Evolutionary conservation across 495 filamentous ascomycete species (phyloP).

Genomic region (Penicillium argentinense): DNA sequence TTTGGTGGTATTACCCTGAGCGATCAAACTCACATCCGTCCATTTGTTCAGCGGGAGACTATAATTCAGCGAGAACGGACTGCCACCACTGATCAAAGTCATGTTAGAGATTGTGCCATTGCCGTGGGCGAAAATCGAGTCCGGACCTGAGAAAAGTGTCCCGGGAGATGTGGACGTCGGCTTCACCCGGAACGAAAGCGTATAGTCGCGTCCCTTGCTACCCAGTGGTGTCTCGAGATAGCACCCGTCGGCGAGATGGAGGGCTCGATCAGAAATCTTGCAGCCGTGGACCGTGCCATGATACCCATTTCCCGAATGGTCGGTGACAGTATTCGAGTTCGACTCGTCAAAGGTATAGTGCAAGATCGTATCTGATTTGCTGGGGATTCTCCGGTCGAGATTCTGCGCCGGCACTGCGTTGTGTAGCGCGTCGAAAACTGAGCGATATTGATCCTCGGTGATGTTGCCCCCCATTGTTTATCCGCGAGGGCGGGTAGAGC

Average conservation of each 20-base stretch:
- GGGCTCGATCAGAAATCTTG: constrained; percentile 20
- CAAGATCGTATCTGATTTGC: constrained; percentile 39
- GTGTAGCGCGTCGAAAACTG: constrained; percentile 37
- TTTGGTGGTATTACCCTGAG: constrained; percentile 40
- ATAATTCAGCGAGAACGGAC: constrained; percentile 44
- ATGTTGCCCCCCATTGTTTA: constrained; percentile 57
- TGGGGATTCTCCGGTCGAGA: constrained; percentile 42
- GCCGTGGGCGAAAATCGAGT: constrained; percentile 44
- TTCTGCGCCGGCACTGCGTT: constrained; percentile 45
- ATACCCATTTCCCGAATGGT: constrained; percentile 48
- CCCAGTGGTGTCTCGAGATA: constrained; percentile 40
- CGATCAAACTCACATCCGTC: constrained; percentile 41
- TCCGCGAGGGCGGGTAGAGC: constrained; percentile 50
- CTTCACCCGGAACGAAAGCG: constrained; percentile 41
- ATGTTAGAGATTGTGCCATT: constrained; percentile 37
- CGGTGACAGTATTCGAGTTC: constrained; percentile 19
- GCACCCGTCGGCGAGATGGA: constrained; percentile 30
- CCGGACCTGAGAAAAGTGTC: constrained; percentile 39
- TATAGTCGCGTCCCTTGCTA: constrained; percentile 52
- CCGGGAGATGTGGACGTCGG: constrained; percentile 29
- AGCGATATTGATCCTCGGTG: constrained; percentile 35
- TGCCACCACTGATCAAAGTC: constrained; percentile 46
- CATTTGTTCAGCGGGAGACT: constrained; percentile 40
- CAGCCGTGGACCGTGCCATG: constrained; percentile 35
- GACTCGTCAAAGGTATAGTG: constrained; percentile 29